These are phyloP conservation scores for Backusella tuberculispora DNA, from an alignment of 192 early-diverging fungal species.

Conservation along the genomic window DNA sequence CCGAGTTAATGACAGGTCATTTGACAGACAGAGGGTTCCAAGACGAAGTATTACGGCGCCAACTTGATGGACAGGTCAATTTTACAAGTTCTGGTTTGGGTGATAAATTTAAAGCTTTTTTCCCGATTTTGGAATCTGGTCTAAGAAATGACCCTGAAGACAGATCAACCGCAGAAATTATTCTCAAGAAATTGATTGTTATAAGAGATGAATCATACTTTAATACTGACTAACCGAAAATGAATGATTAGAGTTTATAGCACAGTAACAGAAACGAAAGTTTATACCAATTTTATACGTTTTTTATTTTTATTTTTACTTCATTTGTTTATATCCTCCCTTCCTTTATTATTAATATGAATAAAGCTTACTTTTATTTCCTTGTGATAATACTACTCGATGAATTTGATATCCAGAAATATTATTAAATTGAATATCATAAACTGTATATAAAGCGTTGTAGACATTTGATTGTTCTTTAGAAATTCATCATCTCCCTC, in stretches of 20 bases:
- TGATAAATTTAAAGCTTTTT: neutral
- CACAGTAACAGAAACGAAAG: no score
- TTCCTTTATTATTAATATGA: neutral
- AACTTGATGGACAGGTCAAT: neutral
- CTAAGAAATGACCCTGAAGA: neutral
- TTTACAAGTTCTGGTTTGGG: neutral
- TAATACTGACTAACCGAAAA: neutral
- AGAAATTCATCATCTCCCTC: no score
- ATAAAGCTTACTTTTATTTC: neutral
- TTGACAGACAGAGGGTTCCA: slow-evolving; percentile 12
- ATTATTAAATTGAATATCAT: no score
- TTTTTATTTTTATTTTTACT: no score
- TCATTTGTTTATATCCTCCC: neutral
- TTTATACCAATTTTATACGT: no score
- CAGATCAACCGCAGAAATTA: neutral
- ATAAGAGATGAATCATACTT: neutral
- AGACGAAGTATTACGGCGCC: neutral
- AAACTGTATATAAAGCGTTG: no score
- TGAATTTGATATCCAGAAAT: no score
- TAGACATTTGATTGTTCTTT: no score
- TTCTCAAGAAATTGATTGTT: neutral
- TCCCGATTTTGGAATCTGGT: neutral
- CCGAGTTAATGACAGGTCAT: slow-evolving; percentile 16
- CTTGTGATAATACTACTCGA: no score
- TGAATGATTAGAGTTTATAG: no score